Evolutionary conservation across 768 basidiomycete genomes (phyloP).

Genomic region (Boletellus ananas): DNA sequence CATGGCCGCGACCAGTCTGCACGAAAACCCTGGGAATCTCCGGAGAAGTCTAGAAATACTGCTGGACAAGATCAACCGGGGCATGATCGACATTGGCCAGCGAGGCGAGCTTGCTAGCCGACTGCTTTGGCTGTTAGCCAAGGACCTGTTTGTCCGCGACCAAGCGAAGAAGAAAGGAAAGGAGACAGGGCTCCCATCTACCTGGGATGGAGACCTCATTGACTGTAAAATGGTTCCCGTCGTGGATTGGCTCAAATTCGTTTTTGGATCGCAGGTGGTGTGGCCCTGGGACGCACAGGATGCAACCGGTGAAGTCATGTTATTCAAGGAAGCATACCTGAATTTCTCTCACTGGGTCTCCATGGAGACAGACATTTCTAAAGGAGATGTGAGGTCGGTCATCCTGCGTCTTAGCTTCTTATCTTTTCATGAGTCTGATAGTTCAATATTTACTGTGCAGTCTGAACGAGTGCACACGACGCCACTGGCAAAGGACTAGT

Average conservation of each 20-base stretch:
- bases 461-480: constrained; percentile 4
- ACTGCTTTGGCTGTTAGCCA: background rate
- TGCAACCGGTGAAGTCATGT: too few species aligned
- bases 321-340: constrained; percentile 7
- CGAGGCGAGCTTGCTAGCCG: background rate
- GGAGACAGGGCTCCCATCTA: too few species aligned
- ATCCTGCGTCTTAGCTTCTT: background rate
- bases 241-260: constrained; percentile 1
- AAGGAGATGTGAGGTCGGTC: background rate
- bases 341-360: background rate
- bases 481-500: constrained; percentile 15
- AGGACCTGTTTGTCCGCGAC: background rate
- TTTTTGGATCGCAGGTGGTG: too few species aligned
- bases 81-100: constrained; percentile 2
- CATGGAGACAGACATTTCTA: constrained; percentile 1
- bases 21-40: background rate
- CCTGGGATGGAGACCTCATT: background rate
- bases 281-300: too few species aligned
- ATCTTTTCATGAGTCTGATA: background rate
- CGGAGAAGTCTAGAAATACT: background rate
- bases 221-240: constrained; percentile 7
- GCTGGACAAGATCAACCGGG: background rate
- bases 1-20: background rate
- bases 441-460: background rate
- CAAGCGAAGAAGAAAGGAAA: background rate